Base-by-base conservation (phyloP, 139 green algal genomes). In the Chlorella ohadii region DNA sequence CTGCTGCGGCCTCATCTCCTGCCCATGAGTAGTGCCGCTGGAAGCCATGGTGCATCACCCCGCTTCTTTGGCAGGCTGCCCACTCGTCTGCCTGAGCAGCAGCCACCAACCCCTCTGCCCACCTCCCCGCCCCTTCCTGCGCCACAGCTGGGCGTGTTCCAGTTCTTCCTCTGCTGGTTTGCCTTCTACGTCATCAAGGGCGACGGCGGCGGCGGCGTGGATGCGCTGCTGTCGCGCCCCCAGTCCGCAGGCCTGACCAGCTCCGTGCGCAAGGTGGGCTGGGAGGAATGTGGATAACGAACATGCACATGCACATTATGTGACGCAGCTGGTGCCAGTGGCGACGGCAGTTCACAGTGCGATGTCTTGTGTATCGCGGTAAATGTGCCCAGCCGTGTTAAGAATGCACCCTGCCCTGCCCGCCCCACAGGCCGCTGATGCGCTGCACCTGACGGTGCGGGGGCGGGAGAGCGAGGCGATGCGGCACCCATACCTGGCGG, bases 101-200 rank as follows among this genome's bases (percentile, higher is more conserved):
- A 6, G 9, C 9, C 44, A 51, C 6, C 44, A 51, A 51, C 44
- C 44, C 44, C 44, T 51, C 44, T 51, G 44, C 44, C 51, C 51
- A 59, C 51, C 22, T 9, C 51, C 15, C 51, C 51, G 51, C 51
- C 9, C 9, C 15, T 19, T 20, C 15, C 2, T 22, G 51, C 51
- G 2, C 15, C 51, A 13, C 51, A 93, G 36, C 84, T 96, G 0
- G 74, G 74, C 66, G 87, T 94, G 31, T 90, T 95, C 51, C 76
- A 92, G 76, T 97, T 95, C 87, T 97, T 92, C 72, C 87, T 96
- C 81, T 93, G 93, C 71, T 97, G 94, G 94, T 92, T 89, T 22
- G 94, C 94, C 1, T 97, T 96, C 84, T 97, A 94, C 79, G 93
- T 95, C n/a, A 89, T 97, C 36, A 84, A 91, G 1, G 90, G 91